Evolutionary conservation across 1,284 basidiomycete genomes (phyloP).

Genomic region (Earliella scabrosa): DNA sequence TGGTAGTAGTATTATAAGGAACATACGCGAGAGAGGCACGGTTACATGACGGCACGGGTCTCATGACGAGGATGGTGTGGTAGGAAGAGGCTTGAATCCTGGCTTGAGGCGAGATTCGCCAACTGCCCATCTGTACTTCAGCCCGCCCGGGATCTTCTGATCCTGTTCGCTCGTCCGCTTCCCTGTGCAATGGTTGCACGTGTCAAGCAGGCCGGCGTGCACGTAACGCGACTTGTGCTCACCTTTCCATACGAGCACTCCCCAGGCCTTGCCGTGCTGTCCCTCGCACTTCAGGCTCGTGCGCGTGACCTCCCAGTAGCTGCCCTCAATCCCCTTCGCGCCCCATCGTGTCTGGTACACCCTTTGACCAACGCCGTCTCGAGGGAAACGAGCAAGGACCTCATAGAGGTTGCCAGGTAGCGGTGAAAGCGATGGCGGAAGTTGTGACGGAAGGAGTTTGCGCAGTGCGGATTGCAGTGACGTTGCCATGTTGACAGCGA

Average conservation of each 20-base stretch:
- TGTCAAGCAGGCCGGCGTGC: background rate
- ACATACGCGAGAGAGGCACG: background rate
- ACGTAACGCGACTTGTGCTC: conserved; percentile 27
- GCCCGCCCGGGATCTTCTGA: conserved; percentile 56
- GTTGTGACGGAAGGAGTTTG: conserved; percentile 52
- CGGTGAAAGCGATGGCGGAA: conserved; percentile 61
- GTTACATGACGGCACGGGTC: background rate
- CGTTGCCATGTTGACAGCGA: conserved; percentile 27
- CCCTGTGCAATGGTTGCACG: conserved; percentile 38
- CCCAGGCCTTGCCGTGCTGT: conserved; percentile 80
- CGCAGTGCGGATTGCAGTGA: conserved; percentile 48
- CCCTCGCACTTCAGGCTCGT: conserved; percentile 71
- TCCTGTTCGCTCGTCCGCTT: conserved; percentile 51
- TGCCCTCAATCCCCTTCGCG: conserved; percentile 64
- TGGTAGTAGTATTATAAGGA: conserved; percentile 6
- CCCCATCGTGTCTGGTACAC: conserved; percentile 78
- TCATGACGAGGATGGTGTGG: conserved; percentile 6
- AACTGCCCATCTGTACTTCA: conserved; percentile 65
- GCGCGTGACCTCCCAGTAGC: conserved; percentile 75
- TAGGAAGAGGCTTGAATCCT: conserved; percentile 11
- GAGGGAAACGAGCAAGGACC: conserved; percentile 69
- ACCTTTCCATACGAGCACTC: conserved; percentile 79
- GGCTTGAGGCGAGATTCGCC: conserved; percentile 46
- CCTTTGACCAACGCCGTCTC: conserved; percentile 65
- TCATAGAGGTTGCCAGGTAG: conserved; percentile 67